phyloP scores from a whole-genome alignment of 768 basidiomycete species.

The Boletus subparvulus region DNA sequence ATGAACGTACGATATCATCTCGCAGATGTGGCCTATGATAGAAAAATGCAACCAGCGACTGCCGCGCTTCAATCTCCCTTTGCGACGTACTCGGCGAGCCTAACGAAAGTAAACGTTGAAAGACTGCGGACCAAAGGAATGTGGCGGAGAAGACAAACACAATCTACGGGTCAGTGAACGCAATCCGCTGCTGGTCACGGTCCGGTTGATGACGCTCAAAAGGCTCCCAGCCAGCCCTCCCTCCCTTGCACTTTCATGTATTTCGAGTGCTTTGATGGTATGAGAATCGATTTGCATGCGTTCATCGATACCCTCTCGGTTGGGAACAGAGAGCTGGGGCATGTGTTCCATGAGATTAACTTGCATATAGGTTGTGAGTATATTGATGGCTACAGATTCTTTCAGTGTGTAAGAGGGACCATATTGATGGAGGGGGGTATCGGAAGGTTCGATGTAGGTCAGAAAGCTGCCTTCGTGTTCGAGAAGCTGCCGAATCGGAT shows the following conservation, averaged over 20 bases:
- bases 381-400: conserved; percentile 57
- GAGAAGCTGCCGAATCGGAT: conserved; percentile 51
- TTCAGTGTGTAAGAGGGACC: conserved; percentile 23
- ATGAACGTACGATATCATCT: conserved; percentile 54
- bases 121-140: conserved; percentile 7
- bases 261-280: conserved; percentile 86
- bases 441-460: conserved; percentile 41
- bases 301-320: conserved; percentile 49
- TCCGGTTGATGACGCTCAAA: conserved; percentile 71
- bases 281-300: conserved; percentile 91
- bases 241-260: conserved; percentile 71
- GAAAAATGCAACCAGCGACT: conserved; percentile 77
- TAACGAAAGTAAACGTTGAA: conserved; percentile 31
- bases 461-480: conserved; percentile 55
- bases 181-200: conserved; percentile 73
- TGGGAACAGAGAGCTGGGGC: conserved; percentile 60
- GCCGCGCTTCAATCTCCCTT: conserved; percentile 67
- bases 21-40: conserved; percentile 58
- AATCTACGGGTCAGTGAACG: conserved; percentile 75
- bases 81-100: conserved; percentile 83
- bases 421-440: not conserved
- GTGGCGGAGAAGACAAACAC: conserved; percentile 47
- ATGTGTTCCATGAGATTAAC: conserved; percentile 74
- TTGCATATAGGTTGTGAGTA: conserved; percentile 66
- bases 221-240: conserved; percentile 74